Conservation (phyloP, 2,329 filamentous ascomycete genomes). For the Triangularia setosa region DNA sequence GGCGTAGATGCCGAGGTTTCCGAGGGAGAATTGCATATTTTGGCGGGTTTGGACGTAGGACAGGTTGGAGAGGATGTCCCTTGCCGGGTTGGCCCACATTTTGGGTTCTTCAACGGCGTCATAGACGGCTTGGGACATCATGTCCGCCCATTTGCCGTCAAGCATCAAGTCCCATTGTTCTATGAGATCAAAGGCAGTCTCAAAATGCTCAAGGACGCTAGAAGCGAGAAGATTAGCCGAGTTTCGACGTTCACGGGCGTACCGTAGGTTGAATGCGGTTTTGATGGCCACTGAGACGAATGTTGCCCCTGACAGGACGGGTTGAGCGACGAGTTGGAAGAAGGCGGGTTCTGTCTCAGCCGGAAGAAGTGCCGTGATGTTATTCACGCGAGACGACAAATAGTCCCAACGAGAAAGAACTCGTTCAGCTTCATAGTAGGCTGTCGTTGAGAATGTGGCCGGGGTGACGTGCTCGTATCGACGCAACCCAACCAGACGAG, state of each 20-base stretch:
- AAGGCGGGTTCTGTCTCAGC: slow-evolving; percentile 47
- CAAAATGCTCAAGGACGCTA: slow-evolving; percentile 45
- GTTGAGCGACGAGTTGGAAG: slow-evolving; percentile 59
- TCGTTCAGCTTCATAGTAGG: slow-evolving; percentile 57
- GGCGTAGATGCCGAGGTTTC: slow-evolving; percentile 17
- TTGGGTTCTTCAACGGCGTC: slow-evolving; percentile 49
- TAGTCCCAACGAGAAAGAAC: slow-evolving; percentile 48
- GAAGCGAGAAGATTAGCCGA: slow-evolving; percentile 49
- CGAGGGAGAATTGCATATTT: slow-evolving; percentile 23
- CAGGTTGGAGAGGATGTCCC: slow-evolving; percentile 50
- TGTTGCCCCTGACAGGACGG: slow-evolving; percentile 34
- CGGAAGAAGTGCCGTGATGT: slow-evolving; percentile 42
- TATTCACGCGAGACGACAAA: slow-evolving; percentile 42
- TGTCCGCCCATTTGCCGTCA: slow-evolving; percentile 53
- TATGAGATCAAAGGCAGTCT: slow-evolving; percentile 46
- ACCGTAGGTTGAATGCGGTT: slow-evolving; percentile 44
- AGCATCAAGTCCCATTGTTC: slow-evolving; percentile 49
- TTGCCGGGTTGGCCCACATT: slow-evolving; percentile 53
- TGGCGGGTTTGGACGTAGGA: slow-evolving; percentile 50
- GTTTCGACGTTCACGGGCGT: slow-evolving; percentile 53
- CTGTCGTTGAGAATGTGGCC: slow-evolving; percentile 52
- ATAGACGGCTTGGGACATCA: slow-evolving; percentile 37
- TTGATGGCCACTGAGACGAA: slow-evolving; percentile 15
- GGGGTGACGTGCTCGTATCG: slow-evolving; percentile 59
- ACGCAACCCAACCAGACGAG: slow-evolving; percentile 44